These are phyloP conservation scores for Pleurotus giganteus DNA, from an alignment of 768 basidiomycete species.

Conservation along the genomic window DNA sequence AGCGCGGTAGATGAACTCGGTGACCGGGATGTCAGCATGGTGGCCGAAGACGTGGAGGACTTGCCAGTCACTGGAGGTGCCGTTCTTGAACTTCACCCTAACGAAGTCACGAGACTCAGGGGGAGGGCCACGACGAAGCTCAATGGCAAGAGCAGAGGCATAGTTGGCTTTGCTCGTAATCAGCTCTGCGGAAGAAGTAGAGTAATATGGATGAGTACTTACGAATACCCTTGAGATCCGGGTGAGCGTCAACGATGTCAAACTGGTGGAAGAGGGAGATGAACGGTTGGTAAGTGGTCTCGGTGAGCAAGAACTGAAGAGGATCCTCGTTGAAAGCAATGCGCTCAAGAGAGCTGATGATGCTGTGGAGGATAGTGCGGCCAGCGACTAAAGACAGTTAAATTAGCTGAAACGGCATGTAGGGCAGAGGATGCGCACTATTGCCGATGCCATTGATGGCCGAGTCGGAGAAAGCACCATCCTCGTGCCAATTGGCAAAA, in stretches of 20 bases:
- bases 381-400: slow-evolving; percentile 61
- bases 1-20: slow-evolving; percentile 81
- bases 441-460: slow-evolving; percentile 71
- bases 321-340: slow-evolving; percentile 80
- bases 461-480: slow-evolving; percentile 65
- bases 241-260: slow-evolving; percentile 54
- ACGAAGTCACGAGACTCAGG: slow-evolving; percentile 80
- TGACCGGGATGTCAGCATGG: slow-evolving; percentile 73
- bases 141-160: slow-evolving; percentile 72
- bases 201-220: slow-evolving; percentile 26
- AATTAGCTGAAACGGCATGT: background rate
- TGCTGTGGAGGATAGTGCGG: slow-evolving; percentile 70
- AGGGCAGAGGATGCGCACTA: slow-evolving; percentile 44
- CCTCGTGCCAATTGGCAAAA: slow-evolving; percentile 80
- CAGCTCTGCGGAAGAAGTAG: background rate
- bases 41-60: slow-evolving; percentile 75
- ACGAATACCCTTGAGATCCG: slow-evolving; percentile 66
- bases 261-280: slow-evolving; percentile 84
- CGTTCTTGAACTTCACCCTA: slow-evolving; percentile 85
- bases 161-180: slow-evolving; percentile 54
- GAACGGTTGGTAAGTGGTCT: slow-evolving; percentile 89
- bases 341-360: slow-evolving; percentile 70
- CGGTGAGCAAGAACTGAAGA: slow-evolving; percentile 73
- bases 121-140: slow-evolving; percentile 72
- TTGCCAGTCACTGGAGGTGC: slow-evolving; percentile 60